A percentile compares a stretch with the other conserved stretches of the same genome.
phyloP scores from a whole-genome alignment of 306 rosid species.

The Prunus mume region DNA sequence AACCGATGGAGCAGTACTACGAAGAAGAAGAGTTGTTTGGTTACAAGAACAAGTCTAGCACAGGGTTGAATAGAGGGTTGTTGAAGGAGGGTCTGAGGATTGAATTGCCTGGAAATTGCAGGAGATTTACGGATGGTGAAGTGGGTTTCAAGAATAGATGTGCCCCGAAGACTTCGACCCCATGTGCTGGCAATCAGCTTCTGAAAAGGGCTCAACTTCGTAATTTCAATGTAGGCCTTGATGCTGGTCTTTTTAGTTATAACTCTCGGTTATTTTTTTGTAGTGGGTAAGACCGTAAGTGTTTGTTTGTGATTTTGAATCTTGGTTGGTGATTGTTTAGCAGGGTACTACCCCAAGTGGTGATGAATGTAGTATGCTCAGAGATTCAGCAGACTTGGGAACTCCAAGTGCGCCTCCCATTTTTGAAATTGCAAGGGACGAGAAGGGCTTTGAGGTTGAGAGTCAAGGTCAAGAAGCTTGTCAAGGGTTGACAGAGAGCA shows the following conservation, averaged over 20 bases:
- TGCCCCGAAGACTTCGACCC: constrained; percentile 51
- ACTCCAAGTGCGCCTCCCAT: constrained; percentile 99
- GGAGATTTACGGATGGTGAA: constrained; percentile 72
- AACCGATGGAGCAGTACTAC: constrained; percentile 35
- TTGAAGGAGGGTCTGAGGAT: constrained; percentile 52
- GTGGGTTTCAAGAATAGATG: constrained; percentile 43
- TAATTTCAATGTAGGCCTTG: constrained; percentile 33
- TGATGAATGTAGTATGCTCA: constrained; percentile 34
- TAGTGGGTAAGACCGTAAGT: neutral
- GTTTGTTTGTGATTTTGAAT: neutral
- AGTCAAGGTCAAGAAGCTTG: constrained; percentile 27
- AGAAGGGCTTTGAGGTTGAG: constrained; percentile 29
- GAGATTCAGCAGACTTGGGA: constrained; percentile 59
- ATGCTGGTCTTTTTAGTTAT: neutral
- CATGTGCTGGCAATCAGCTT: constrained; percentile 40
- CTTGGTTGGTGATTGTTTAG: constrained; percentile 7
- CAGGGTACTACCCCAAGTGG: constrained; percentile 31
- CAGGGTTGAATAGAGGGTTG: constrained; percentile 51
- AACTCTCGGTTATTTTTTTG: neutral
- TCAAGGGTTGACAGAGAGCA: constrained; percentile 30
- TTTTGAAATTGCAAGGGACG: constrained; percentile 31
- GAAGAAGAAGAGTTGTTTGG: constrained; percentile 58
- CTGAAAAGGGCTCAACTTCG: constrained; percentile 43
- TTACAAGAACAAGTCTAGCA: constrained; percentile 14
- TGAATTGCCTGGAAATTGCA: constrained; percentile 53